Percentiles rank a stretch among this genome's conserved stretches.
These are phyloP conservation scores for Salix purpurea DNA, from an alignment of 345 rosid genomes.

Conservation along the genomic window DNA sequence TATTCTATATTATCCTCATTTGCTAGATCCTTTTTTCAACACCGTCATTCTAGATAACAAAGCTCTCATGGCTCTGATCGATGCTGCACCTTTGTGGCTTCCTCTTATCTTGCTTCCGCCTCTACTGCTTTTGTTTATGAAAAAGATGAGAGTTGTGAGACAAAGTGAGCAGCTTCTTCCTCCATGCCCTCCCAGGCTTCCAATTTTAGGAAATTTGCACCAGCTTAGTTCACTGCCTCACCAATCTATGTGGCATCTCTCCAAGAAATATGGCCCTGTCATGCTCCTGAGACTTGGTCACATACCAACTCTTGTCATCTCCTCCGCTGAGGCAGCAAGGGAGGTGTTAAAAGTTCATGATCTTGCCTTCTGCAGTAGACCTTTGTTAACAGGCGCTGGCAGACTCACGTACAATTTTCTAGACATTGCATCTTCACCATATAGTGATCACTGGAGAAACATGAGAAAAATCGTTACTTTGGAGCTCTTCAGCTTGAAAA, in stretches of 20 bases:
- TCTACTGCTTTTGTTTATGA: background rate
- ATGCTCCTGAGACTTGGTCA: background rate
- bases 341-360: slow-evolving; percentile 5
- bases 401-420: slow-evolving; percentile 12
- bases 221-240: slow-evolving; percentile 4
- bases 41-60: background rate
- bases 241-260: background rate
- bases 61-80: background rate
- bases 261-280: background rate
- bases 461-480: background rate
- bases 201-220: slow-evolving; percentile 10
- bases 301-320: slow-evolving; percentile 2
- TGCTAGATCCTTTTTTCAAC: too few species aligned
- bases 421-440: slow-evolving; percentile 19
- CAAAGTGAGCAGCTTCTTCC: slow-evolving; percentile 1
- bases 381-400: background rate
- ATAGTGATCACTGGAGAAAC: slow-evolving; percentile 18
- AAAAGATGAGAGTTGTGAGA: too few species aligned
- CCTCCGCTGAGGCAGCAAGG: slow-evolving; percentile 24
- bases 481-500: slow-evolving; percentile 15
- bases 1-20: too few species aligned
- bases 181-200: slow-evolving; percentile 11
- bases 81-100: background rate
- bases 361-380: slow-evolving; percentile 16
- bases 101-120: background rate